Evolutionary conservation across 768 basidiomycete species (phyloP).

Genomic region (Wakefieldia striispora): DNA sequence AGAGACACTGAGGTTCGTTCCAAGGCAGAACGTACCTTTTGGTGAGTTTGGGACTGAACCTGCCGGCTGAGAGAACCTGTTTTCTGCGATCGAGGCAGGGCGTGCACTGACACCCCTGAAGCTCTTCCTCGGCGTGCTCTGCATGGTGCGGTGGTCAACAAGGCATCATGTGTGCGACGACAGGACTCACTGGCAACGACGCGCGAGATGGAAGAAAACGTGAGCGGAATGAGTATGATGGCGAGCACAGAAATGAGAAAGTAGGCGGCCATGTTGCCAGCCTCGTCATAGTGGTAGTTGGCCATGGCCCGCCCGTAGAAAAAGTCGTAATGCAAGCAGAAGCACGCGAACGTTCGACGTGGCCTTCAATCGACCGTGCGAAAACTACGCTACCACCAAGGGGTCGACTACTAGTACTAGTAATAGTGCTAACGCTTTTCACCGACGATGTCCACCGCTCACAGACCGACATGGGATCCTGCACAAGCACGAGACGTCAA

Average conservation of each 20-base stretch:
- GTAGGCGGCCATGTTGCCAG: constrained; percentile 83
- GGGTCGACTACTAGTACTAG: too few relatives aligned
- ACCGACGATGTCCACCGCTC: constrained; percentile 76
- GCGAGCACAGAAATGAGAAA: constrained; percentile 89
- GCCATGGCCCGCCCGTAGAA: constrained; percentile 48
- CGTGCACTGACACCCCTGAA: constrained; percentile 56
- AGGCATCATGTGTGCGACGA: not conserved
- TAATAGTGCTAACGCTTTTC: too few relatives aligned
- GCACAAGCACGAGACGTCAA: constrained; percentile 92
- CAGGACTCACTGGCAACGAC: constrained; percentile 42
- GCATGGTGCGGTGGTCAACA: constrained; percentile 9
- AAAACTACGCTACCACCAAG: constrained; percentile 1
- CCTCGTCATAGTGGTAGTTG: constrained; percentile 83
- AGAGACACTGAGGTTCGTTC: not conserved
- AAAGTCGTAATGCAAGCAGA: not conserved
- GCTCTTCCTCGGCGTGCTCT: constrained; percentile 35
- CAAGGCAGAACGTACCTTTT: constrained; percentile 42
- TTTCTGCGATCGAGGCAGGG: constrained; percentile 57
- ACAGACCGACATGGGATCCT: constrained; percentile 97
- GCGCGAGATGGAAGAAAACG: constrained; percentile 48
- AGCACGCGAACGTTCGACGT: constrained; percentile 8
- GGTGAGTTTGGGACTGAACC: constrained; percentile 47
- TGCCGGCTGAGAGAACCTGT: constrained; percentile 39
- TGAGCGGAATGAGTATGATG: constrained; percentile 77
- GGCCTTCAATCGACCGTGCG: constrained; percentile 11